Conservation (phyloP, 345 rosid genomes). For the Corchorus olitorius region DNA sequence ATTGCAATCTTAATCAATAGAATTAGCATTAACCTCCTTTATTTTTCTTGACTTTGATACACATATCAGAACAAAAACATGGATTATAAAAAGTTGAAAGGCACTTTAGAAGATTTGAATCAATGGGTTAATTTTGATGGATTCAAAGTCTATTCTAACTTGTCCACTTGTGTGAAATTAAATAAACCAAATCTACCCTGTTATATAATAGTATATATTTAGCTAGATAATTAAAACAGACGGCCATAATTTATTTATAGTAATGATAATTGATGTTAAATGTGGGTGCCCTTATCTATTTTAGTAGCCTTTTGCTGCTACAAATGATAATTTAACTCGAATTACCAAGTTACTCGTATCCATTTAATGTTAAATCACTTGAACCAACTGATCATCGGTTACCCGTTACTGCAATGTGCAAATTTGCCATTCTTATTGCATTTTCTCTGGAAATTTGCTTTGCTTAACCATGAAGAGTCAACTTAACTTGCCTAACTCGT, state of each 20-base stretch:
- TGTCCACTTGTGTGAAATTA: not conserved
- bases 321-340: not conserved
- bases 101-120: not conserved
- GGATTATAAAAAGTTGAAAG: not conserved
- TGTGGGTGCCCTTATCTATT: not conserved
- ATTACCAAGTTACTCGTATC: no score
- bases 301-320: not conserved
- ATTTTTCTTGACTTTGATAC: no score
- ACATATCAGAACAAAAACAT: not conserved
- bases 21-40: no score
- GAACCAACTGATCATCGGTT: no score
- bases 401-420: not conserved
- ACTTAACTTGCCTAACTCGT: not conserved
- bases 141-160: not conserved
- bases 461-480: constrained; percentile 19
- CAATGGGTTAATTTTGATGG: not conserved
- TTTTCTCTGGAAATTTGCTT: not conserved
- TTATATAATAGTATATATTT: not conserved
- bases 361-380: no score
- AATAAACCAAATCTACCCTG: not conserved
- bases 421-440: not conserved
- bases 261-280: not conserved
- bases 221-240: not conserved
- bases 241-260: not conserved
- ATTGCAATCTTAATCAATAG: no score